These are phyloP conservation scores for Papilionanthe hybrid DNA, from an alignment of 116 monocot species.

Conservation along the genomic window DNA sequence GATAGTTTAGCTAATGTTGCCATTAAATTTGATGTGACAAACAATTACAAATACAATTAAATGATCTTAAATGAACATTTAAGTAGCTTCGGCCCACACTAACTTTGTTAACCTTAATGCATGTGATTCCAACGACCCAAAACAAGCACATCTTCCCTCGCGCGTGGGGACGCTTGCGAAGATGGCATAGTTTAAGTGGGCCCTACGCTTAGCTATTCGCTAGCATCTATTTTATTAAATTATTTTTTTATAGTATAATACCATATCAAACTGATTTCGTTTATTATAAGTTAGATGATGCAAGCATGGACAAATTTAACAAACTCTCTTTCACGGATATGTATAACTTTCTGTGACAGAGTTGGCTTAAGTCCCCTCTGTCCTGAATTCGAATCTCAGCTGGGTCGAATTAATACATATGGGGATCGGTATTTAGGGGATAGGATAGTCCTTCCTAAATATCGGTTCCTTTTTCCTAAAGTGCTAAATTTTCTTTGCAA, in stretches of 20 bases:
- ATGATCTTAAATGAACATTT: conserved; percentile 8
- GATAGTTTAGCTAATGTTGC: background rate
- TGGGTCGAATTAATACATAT: too few relatives aligned
- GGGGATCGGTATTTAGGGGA: too few relatives aligned
- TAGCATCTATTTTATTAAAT: background rate
- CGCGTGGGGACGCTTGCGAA: background rate
- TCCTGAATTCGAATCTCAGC: too few relatives aligned
- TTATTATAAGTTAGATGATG: too few relatives aligned
- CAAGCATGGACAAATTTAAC: too few relatives aligned
- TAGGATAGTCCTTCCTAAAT: too few relatives aligned
- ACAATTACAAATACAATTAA: background rate
- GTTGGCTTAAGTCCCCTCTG: too few relatives aligned
- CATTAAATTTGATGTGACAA: conserved; percentile 1
- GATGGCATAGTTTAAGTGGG: background rate
- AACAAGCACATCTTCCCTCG: background rate
- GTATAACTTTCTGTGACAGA: too few relatives aligned
- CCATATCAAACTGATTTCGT: background rate
- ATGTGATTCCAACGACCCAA: background rate
- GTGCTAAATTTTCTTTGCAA: too few relatives aligned
- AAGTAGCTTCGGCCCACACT: background rate
- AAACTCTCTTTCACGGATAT: too few relatives aligned
- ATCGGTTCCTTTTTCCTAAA: too few relatives aligned
- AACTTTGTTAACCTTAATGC: background rate
- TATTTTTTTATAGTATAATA: background rate
- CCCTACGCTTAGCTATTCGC: background rate